Conservation (phyloP, 2,329 filamentous ascomycete genomes). For the Claviceps humidiphila region DNA sequence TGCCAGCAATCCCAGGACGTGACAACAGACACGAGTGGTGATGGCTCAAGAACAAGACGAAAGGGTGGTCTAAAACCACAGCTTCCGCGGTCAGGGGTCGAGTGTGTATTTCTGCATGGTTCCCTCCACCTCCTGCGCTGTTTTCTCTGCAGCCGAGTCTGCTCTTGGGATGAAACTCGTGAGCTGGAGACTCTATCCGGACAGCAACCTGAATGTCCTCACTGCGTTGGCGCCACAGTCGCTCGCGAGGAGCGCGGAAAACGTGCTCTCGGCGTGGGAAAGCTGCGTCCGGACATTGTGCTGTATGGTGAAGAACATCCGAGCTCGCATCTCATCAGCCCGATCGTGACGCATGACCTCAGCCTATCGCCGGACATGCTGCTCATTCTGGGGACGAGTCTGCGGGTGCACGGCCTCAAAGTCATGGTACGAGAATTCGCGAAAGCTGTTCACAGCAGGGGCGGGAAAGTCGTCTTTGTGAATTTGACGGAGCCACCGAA, state of each 20-base stretch:
- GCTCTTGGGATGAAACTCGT: conserved; percentile 46
- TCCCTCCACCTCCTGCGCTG: conserved; percentile 53
- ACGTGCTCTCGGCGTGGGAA: conserved; percentile 52
- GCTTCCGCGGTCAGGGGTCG: conserved; percentile 32
- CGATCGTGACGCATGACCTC: conserved; percentile 55
- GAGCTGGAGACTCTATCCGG: conserved; percentile 47
- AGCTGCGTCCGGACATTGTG: conserved; percentile 58
- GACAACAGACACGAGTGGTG: neutral
- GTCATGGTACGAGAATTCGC: conserved; percentile 59
- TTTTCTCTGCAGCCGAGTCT: conserved; percentile 44
- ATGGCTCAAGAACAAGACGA: too few species aligned
- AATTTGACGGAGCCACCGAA: conserved; percentile 61
- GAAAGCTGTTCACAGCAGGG: conserved; percentile 53
- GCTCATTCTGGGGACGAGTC: conserved; percentile 56
- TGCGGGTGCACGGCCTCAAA: conserved; percentile 59
- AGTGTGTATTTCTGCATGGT: conserved; percentile 59
- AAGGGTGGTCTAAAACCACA: conserved; percentile 11
- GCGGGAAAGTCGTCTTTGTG: conserved; percentile 58
- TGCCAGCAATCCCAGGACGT: neutral
- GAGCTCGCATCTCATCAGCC: conserved; percentile 52
- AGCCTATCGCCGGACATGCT: conserved; percentile 51
- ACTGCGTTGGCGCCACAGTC: conserved; percentile 48
- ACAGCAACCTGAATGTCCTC: conserved; percentile 53
- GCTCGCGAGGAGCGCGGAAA: conserved; percentile 53
- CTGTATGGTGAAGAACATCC: conserved; percentile 65